Base-by-base conservation (phyloP, 2,329 filamentous ascomycete species). In the Cadophora gregata region DNA sequence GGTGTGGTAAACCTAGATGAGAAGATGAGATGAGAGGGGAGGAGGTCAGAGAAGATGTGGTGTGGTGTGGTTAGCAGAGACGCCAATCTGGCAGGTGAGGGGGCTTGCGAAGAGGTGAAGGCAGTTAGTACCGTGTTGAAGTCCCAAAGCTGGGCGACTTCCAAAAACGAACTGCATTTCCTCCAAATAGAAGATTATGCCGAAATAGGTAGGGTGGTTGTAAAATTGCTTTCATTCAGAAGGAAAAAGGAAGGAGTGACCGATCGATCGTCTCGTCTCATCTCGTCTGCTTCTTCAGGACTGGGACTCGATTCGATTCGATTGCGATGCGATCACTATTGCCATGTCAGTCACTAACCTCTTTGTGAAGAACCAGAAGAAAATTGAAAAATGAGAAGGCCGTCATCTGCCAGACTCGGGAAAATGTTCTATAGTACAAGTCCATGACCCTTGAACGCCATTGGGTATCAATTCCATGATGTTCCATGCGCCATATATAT, bases 271-370 rank as follows among this genome's bases (percentile, higher is more conserved):
- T 70, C 66, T 71, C 66, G 47, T 71, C 65, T 70, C 51, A 36
- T 62, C 55, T 58, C 55, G 68, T 70, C 65, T 36, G 58, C 58
- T 65, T 59, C 45, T 38, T 61, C 55, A 66, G 58, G 56, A 59
- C 38, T 67, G 66, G 63, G 61, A 69, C 56, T 69, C 63, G 67
- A 69, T 63, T 71, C 71, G 70, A 74, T 71, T 8, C 55, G 55
- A 58, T 42, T 42, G 55, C 60, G 67, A 69, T 59, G 70, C 73
- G 72, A 75, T 72, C 74, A 75, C 74, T 75, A 69, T 69, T 71
- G 58, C 67, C 56, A 56, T 64, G 74, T 75, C 68, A 75, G 74
- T 74, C 59, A 69, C 63, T 27, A 62, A 67, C 51, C 51, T 27
- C 60, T 50, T 47, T 50, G n/a, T n/a, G 47, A 36, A 33, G 38